A percentile compares a stretch with the other conserved stretches of the same genome.
These are phyloP conservation scores for Penicillium vulpinum DNA, from an alignment of 2,329 filamentous ascomycete genomes.

Conservation along the genomic window DNA sequence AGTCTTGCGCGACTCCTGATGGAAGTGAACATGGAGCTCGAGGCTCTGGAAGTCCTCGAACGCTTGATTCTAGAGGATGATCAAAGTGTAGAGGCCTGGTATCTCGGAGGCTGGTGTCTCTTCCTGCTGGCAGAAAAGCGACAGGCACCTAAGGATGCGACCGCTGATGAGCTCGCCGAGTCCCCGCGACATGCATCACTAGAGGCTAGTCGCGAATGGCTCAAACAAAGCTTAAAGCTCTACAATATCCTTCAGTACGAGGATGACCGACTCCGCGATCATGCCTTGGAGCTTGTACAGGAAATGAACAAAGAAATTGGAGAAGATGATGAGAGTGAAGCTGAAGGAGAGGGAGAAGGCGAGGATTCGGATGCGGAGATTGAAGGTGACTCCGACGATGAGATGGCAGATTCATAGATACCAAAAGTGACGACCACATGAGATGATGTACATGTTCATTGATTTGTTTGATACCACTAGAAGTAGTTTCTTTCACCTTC, in stretches of 20 bases:
- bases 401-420: conserved; percentile 55
- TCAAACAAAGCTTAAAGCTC: conserved; percentile 77
- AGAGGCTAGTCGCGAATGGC: conserved; percentile 77
- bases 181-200: conserved; percentile 63
- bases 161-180: conserved; percentile 39
- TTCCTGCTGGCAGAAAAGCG: conserved; percentile 62
- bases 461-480: conserved; percentile 34
- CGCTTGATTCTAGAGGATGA: conserved; percentile 85
- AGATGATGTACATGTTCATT: conserved; percentile 28
- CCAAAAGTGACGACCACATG: conserved; percentile 19
- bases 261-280: conserved; percentile 47
- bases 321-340: conserved; percentile 58
- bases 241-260: conserved; percentile 77
- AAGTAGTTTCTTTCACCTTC: conserved; percentile 14
- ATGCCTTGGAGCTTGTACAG: conserved; percentile 46
- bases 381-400: conserved; percentile 54
- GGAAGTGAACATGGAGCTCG: conserved; percentile 82
- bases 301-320: conserved; percentile 66
- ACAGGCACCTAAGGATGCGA: conserved; percentile 40
- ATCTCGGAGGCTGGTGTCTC: conserved; percentile 91
- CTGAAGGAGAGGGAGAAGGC: conserved; percentile 54
- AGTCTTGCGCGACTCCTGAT: conserved; percentile 82
- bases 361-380: conserved; percentile 54
- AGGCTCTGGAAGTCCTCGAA: conserved; percentile 82
- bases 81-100: conserved; percentile 93